phyloP scores from a whole-genome alignment of 768 basidiomycete species.

The Kwoniella mangroviensis region DNA sequence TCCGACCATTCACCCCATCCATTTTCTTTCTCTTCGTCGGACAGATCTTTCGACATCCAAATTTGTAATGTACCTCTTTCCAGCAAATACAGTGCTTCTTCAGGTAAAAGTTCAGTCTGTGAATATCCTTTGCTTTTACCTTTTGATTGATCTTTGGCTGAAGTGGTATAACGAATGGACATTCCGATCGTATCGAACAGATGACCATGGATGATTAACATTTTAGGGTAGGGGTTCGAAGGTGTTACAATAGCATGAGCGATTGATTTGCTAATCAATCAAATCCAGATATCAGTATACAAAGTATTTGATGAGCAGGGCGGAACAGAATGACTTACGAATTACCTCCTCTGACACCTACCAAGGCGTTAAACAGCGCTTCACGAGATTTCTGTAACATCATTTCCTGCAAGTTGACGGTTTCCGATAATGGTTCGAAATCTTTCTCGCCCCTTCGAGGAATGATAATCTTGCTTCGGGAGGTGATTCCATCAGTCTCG shows the following conservation, averaged over 20 bases:
- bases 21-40: constrained; percentile 51
- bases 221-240: constrained; percentile 41
- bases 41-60: constrained; percentile 33
- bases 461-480: constrained; percentile 63
- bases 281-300: too few relatives aligned
- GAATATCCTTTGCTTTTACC: constrained; percentile 59
- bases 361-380: constrained; percentile 85
- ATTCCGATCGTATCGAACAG: constrained; percentile 82
- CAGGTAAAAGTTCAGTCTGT: constrained; percentile 85
- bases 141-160: constrained; percentile 6
- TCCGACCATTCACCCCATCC: constrained; percentile 59
- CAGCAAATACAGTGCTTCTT: constrained; percentile 91
- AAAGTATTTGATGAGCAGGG: constrained; percentile 1
- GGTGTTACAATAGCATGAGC: constrained; percentile 54
- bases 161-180: constrained; percentile 64
- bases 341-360: constrained; percentile 72
- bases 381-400: constrained; percentile 76
- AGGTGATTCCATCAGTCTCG: constrained; percentile 9
- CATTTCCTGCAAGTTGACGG: constrained; percentile 67
- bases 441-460: constrained; percentile 98
- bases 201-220: constrained; percentile 68
- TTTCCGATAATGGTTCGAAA: constrained; percentile 75
- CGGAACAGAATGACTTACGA: constrained; percentile 64
- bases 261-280: constrained; percentile 58
- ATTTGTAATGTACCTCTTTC: constrained; percentile 80